Conservation (phyloP, 163 green algal genomes). For the Prototheca wickerhamii region DNA sequence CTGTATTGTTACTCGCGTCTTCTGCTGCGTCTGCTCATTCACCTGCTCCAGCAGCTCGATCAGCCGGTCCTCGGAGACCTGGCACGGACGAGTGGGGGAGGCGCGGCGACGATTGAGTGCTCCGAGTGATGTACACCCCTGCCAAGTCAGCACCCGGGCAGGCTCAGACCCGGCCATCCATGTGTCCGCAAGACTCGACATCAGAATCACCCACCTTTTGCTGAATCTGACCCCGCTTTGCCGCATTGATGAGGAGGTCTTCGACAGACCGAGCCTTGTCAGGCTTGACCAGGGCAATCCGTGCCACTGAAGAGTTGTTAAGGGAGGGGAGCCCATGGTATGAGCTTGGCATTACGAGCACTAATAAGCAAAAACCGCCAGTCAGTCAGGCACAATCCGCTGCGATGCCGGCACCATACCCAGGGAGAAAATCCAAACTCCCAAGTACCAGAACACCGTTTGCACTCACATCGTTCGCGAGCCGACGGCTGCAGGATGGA, state of each 20-base stretch:
- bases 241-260: constrained; percentile 77
- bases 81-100: too few relatives aligned
- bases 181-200: too few relatives aligned
- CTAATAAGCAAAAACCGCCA: too few relatives aligned
- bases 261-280: constrained; percentile 87
- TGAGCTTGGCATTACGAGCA: too few relatives aligned
- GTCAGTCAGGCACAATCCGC: too few relatives aligned
- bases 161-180: neutral
- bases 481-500: constrained; percentile 49
- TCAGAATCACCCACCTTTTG: constrained; percentile 57
- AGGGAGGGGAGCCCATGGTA: too few relatives aligned
- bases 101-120: neutral
- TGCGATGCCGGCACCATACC: too few relatives aligned
- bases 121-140: neutral
- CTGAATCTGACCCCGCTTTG: constrained; percentile 59
- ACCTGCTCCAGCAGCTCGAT: constrained; percentile 78
- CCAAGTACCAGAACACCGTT: constrained; percentile 2
- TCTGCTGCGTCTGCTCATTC: constrained; percentile 43
- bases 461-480: constrained; percentile 64
- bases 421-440: constrained; percentile 11
- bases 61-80: constrained; percentile 72
- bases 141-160: neutral
- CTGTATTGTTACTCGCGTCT: constrained; percentile 69
- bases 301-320: constrained; percentile 63
- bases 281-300: constrained; percentile 90